Evolutionary conservation across 192 early-diverging fungal genomes (phyloP).

Genomic region (Linnemannia schmuckeri): DNA sequence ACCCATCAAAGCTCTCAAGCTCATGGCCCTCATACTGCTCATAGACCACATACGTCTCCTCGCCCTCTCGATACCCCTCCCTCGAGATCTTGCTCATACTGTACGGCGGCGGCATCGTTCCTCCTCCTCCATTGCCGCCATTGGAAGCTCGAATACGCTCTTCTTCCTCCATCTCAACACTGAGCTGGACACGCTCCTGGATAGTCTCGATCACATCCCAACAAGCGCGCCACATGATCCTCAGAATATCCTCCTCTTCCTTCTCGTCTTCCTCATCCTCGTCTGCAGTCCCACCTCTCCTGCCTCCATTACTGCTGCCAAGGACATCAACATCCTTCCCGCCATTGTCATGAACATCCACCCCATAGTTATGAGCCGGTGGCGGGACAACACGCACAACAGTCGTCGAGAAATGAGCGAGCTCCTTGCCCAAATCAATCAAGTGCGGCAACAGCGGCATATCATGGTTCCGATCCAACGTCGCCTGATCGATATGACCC

Average conservation of each 20-base stretch:
- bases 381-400: constrained; percentile 26
- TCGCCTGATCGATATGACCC: constrained; percentile 18
- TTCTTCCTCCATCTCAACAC: constrained; percentile 29
- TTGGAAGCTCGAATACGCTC: constrained; percentile 16
- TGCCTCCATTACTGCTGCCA: background rate
- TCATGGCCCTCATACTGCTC: constrained; percentile 28
- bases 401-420: constrained; percentile 41
- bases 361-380: background rate
- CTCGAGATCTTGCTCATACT: constrained; percentile 22
- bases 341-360: background rate
- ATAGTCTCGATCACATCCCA: constrained; percentile 36
- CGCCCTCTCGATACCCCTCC: constrained; percentile 38
- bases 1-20: constrained; percentile 31
- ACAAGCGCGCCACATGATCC: constrained; percentile 26
- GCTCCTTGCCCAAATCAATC: constrained; percentile 47
- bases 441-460: constrained; percentile 42
- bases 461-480: constrained; percentile 27
- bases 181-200: constrained; percentile 30
- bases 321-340: background rate
- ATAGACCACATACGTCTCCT: constrained; percentile 33
- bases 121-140: background rate
- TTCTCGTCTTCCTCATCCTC: background rate
- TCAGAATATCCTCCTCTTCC: constrained; percentile 26
- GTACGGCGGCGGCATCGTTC: background rate
- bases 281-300: background rate